Evolutionary conservation across 352 stramenopile genomes (phyloP), one percentile per base, ranked within the genome.

Genomic region (Globisporangium parvum): DNA sequence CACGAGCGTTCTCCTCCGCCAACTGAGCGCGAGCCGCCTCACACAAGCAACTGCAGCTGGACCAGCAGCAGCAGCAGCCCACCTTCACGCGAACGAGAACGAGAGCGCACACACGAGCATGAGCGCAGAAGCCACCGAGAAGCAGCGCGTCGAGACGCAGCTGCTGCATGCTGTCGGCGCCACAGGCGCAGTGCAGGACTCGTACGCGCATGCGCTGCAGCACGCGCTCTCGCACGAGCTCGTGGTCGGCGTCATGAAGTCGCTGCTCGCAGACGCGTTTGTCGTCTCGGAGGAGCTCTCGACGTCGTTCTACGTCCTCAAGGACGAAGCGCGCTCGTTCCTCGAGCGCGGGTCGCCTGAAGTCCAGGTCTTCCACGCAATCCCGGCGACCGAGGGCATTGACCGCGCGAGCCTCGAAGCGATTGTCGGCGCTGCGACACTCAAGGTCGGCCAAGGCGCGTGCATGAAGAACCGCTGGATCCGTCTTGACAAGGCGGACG

Each of bases 401-500:
- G 71, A 85, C 21, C 81, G 95, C 54, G 71, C 76, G 44, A 76
- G 82, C 26, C 69, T 98, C 26, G 80, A 98, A 62, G 57, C 69
- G 20, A 70, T 70, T 2, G 83, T 98, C 5, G 83, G 87, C 26
- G 85, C 91, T 21, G 71, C 91, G 23, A 80, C 86, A 14, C 83
- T 93, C 62, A 99, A 98, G 67, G 92, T 99, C 67, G 96, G 96
- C 12, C 92, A 98, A 66, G 93, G 92, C 55, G 96, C 91, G 62
- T 98, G 88, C 70, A 98, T 99, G 91, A 98, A 98, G 77, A 98
- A 98, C 76, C 97, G 97, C 65, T 99, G 96, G 96, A 88, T 98
- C 54, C 88, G 91, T 52, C 89, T 98, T 57, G 89, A 98, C 72
- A 95, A 95, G 62, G 77, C 80, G 26, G 75, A 79, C n/a, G 81